Evolutionary conservation across 495 filamentous ascomycete genomes (phyloP), one percentile per base, ranked within the genome.

Genomic region (Penicillium chermesinum): DNA sequence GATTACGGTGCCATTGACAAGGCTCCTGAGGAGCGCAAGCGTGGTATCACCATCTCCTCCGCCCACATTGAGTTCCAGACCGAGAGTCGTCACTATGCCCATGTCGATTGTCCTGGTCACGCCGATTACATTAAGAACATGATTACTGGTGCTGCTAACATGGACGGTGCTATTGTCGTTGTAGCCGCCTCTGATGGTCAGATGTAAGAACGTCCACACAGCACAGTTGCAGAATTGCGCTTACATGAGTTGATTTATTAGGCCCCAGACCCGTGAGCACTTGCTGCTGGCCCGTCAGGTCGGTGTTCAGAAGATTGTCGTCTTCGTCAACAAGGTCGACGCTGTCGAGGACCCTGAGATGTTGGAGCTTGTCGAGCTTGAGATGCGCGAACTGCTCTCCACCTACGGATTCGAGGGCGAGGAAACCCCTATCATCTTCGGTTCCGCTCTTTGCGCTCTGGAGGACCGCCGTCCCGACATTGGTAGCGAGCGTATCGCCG

Each of bases 91-190:
- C 93, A 98, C 75, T 98, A 98, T 75, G 90, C 93, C 60, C 93
- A 98, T 81, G 93, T 98, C 75, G 93, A 98, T 81, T 98, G 93
- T 71, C 93, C 93, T 45, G 93, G 93, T 70, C 93, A 98, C 83
- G 93, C 93, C 65, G 93, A 98, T 89, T 98, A 97, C 79, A 96
- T 98, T 74, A 98, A 98, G 84, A 98, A 98, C 82, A 96, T 96
- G 91, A 96, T 96, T 70, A 96, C 91, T 55, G 91, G 91, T 79
- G 87, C 91, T 49, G 89, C 91, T 53, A 89, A 83, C 78, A 96
- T 96, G 91, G 91, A 96, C 59, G 91, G 93, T 65, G 91, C 93
- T 55, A 88, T 98, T 63, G 95, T 98, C 70, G 93, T 98, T 49
- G 94, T 97, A 61, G 94, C 93, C 66, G 93, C 93, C 69, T 95